Evolutionary conservation across 2,329 filamentous ascomycete genomes (phyloP).

Genomic region (Penicillium sp.): DNA sequence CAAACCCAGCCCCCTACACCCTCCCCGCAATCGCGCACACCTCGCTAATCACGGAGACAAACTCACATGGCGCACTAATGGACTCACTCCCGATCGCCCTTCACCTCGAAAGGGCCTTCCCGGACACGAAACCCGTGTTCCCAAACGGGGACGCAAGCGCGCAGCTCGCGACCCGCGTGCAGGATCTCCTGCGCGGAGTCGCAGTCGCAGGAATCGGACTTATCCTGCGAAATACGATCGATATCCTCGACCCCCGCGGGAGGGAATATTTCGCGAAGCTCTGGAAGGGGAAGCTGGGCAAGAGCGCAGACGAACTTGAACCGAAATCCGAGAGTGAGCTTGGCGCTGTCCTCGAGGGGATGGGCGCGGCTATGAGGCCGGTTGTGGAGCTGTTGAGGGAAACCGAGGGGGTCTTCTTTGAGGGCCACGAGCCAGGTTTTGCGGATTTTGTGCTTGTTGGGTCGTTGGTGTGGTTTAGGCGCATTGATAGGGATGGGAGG

Average conservation of each 20-base stretch:
- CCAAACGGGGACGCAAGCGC: constrained; percentile 38
- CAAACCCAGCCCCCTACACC: constrained; percentile 27
- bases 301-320: constrained; percentile 31
- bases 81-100: constrained; percentile 38
- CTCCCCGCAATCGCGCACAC: constrained; percentile 37
- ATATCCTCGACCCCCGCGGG: constrained; percentile 31
- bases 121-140: constrained; percentile 32
- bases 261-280: constrained; percentile 35
- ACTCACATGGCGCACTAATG: constrained; percentile 31
- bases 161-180: constrained; percentile 26
- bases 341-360: constrained; percentile 26
- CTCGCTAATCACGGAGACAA: constrained; percentile 26
- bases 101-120: constrained; percentile 37
- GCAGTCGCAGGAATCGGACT: too few species aligned
- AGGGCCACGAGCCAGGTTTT: constrained; percentile 35
- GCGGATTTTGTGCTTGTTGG: constrained; percentile 33
- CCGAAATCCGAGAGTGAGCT: constrained; percentile 21
- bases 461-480: constrained; percentile 30
- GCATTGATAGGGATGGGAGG: constrained; percentile 23
- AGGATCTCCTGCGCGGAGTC: too few species aligned
- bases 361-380: constrained; percentile 26
- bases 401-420: constrained; percentile 36
- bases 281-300: constrained; percentile 29
- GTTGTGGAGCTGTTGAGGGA: constrained; percentile 31
- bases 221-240: not conserved